Evolutionary conservation across 2,329 filamentous ascomycete genomes (phyloP), one percentile per base, ranked within the genome.

Genomic region (Beauveria varroae): DNA sequence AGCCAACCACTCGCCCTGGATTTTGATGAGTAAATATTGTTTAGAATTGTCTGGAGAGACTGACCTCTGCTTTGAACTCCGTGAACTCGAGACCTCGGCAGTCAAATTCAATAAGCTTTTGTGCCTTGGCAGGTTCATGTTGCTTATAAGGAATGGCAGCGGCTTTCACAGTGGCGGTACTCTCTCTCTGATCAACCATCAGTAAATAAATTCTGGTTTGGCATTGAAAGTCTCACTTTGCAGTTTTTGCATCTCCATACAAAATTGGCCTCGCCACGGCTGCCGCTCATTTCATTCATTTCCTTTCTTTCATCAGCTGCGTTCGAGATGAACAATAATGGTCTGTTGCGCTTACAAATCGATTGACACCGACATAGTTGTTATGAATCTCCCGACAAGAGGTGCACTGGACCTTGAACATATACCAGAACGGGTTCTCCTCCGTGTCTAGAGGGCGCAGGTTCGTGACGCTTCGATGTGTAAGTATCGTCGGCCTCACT

Each of bases 181-280:
- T 91, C 73, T 95, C 90, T 74, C 90, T 83, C 90, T 93, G 1
- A 6, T 7, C 6, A 34, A 1, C 5, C 5, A 10, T 50, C 24
- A 50, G 40, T 12, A 43, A 22, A 28, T 8, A 9, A n/a, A 22
- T 3, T 46, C 14, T 4, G 30, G 6, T 41, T 14, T 49, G 3
- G 16, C 5, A 24, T 22, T 16, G 24, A 9, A 12, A 14, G 20
- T 20, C 76, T 34, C 67, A 95, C 92, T 85, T 95, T 96, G 86
- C 95, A 99, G 72, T 95, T 93, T 76, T 96, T 96, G 83, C 95
- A 99, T 74, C 87, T 93, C 93, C 95, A 99, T n/a, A 99, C 95
- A 75, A 99, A 99, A 75, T 98, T 98, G 64, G 95, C 95, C 75
- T 98, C 93, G 66, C 95, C 95, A 70, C 91, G 85, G 74, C 93